Evolutionary conservation across 2,329 filamentous ascomycete genomes (phyloP).

Genomic region (Colletotrichum phormii): DNA sequence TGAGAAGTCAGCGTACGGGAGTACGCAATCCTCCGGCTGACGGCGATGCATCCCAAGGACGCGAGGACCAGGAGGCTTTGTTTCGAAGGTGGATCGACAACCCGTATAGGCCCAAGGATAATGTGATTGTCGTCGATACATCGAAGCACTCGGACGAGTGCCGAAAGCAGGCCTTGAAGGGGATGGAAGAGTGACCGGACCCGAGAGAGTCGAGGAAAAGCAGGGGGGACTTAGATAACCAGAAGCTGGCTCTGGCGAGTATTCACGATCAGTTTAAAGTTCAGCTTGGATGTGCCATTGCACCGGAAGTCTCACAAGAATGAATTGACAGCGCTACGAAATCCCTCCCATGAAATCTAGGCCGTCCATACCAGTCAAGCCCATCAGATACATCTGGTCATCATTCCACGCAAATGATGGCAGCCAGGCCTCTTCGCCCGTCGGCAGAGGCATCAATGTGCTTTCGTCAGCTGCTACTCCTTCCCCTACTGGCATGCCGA

Average conservation of each 20-base stretch:
- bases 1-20: slow-evolving; percentile 46
- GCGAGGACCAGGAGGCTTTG: slow-evolving; percentile 35
- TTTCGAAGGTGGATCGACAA: slow-evolving; percentile 46
- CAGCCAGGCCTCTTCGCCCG: slow-evolving; percentile 7
- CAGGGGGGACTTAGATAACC: not conserved
- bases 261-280: not conserved
- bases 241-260: no score
- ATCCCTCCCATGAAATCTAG: slow-evolving; percentile 39
- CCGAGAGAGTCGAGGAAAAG: no score
- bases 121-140: slow-evolving; percentile 41
- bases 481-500: not conserved
- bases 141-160: not conserved
- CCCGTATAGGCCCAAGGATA: slow-evolving; percentile 43
- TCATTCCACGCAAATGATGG: slow-evolving; percentile 36
- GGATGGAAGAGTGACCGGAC: not conserved
- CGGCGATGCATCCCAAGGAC: slow-evolving; percentile 9
- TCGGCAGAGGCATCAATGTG: not conserved
- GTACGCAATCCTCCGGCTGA: slow-evolving; percentile 42
- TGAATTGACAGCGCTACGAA: not conserved
- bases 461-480: slow-evolving; percentile 2
- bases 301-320: not conserved
- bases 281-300: not conserved
- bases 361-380: slow-evolving; percentile 40
- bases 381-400: slow-evolving; percentile 42
- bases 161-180: not conserved